Base-by-base conservation (phyloP, 208 protist genomes). In the Trypanosoma mega region DNA sequence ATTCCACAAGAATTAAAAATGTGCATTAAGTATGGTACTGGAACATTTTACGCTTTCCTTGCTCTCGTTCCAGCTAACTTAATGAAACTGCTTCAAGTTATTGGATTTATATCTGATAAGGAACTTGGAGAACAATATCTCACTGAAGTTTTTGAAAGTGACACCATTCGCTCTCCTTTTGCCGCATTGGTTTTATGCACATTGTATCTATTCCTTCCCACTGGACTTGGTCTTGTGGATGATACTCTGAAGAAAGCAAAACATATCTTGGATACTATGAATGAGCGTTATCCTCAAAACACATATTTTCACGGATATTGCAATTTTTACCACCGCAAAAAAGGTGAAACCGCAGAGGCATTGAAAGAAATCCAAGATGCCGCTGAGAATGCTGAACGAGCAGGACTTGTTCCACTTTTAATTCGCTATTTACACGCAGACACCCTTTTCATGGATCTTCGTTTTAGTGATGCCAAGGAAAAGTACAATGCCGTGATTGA, bases 241-340 rank as follows among this genome's bases (percentile, higher is more conserved):
- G 83, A 78, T 30, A 89, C 86, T 27, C 75, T 95, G 20, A 66
- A 50, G 12, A 82, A 90, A 49, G 92, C 85, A 11, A 87, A 92
- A 57, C 72, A 31, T 31, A 63, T 97, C 16, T 73, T 97, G 21
- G 83, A 93, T 39, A 76, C 63, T 34, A 91, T 88, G 82, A 93
- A 95, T 49, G 51, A 71, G 65, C 75, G 78, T 36, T 94, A 90
- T 69, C 80, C 87, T 8, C 71, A 82, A 52, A 96, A 96, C 74
- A 94, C 85, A 18, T 92, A 96, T 71, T 96, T 96, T 70, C 62
- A 92, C 71, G 90, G 90, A 14, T 96, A 96, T 74, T 77, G 80
- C 14, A 96, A 96, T 68, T 96, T 96, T 70, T 96, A 93, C 69
- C 74, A 90, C 76, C 76, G 90, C 45, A 96, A 96, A 61, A 77